A percentile compares a stretch with the other conserved stretches of the same genome.
These are phyloP conservation scores for Cytospora leucostoma DNA, from an alignment of 2,329 filamentous ascomycete genomes.

Conservation along the genomic window DNA sequence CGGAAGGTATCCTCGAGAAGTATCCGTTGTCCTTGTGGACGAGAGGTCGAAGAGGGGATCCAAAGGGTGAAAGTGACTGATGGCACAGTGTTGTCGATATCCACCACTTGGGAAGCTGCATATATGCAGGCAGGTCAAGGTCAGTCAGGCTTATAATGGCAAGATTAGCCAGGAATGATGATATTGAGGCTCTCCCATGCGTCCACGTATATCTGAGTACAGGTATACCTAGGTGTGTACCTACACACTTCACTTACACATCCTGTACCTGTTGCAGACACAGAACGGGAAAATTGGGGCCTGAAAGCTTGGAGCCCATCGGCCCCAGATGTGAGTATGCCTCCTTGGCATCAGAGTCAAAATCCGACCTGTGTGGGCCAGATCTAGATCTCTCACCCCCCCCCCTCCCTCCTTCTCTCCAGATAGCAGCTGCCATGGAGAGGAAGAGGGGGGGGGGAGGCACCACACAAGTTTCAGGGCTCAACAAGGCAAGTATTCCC, in stretches of 20 bases:
- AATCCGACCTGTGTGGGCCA: not conserved
- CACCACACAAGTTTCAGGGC: not conserved
- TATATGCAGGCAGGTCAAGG: constrained; percentile 17
- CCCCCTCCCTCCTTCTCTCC: too few species aligned
- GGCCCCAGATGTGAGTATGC: not conserved
- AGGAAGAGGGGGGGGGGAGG: not conserved
- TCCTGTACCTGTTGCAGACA: not conserved
- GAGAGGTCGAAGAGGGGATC: not conserved
- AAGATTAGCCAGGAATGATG: constrained; percentile 9
- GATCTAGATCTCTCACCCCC: not conserved
- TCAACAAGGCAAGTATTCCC: not conserved
- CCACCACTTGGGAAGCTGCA: constrained; percentile 18
- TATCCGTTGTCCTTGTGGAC: not conserved
- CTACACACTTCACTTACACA: not conserved
- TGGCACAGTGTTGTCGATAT: constrained; percentile 19
- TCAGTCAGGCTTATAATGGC: constrained; percentile 2
- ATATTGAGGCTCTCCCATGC: constrained; percentile 13
- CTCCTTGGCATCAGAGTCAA: not conserved
- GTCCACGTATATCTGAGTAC: not conserved
- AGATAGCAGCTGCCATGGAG: not conserved
- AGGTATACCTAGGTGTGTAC: not conserved
- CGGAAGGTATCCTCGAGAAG: not conserved
- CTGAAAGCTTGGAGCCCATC: not conserved
- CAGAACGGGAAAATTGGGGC: not conserved
- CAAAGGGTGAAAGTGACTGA: constrained; percentile 12